Conservation (phyloP, 257 asterid genomes). For the Solanum virginianum region DNA sequence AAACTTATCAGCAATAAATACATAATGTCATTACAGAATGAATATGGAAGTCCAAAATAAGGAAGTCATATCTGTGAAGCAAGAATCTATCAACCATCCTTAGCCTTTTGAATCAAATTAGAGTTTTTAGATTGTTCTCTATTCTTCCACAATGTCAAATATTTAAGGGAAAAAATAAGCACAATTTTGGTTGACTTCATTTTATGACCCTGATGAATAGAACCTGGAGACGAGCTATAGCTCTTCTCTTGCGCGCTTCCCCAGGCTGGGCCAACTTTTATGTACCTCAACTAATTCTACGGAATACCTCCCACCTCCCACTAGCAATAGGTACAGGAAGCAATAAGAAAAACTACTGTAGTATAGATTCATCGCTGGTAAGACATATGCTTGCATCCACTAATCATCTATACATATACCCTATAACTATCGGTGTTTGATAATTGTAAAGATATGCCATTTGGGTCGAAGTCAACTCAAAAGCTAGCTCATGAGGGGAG, state of each 20-base stretch:
- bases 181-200: constrained; percentile 54
- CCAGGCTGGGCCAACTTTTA: too few relatives aligned
- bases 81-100: constrained; percentile 67
- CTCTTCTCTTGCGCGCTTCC: too few relatives aligned
- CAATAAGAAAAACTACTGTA: too few relatives aligned
- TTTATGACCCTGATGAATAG: too few relatives aligned
- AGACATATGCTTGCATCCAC: neutral
- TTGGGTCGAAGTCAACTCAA: too few relatives aligned
- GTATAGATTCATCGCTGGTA: too few relatives aligned
- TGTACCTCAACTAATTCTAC: too few relatives aligned
- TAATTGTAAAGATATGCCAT: too few relatives aligned
- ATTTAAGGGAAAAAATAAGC: constrained; percentile 62
- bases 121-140: constrained; percentile 50
- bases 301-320: too few relatives aligned
- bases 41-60: neutral
- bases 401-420: neutral
- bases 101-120: constrained; percentile 63
- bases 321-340: too few relatives aligned
- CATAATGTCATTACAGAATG: neutral
- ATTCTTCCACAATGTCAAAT: constrained; percentile 81
- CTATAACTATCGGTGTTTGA: neutral
- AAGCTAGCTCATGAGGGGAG: too few relatives aligned
- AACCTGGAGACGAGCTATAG: too few relatives aligned
- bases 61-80: neutral
- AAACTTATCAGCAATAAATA: neutral